These are phyloP conservation scores for Holtermanniella nyarrowii DNA, from an alignment of 768 basidiomycete genomes.

Conservation along the genomic window DNA sequence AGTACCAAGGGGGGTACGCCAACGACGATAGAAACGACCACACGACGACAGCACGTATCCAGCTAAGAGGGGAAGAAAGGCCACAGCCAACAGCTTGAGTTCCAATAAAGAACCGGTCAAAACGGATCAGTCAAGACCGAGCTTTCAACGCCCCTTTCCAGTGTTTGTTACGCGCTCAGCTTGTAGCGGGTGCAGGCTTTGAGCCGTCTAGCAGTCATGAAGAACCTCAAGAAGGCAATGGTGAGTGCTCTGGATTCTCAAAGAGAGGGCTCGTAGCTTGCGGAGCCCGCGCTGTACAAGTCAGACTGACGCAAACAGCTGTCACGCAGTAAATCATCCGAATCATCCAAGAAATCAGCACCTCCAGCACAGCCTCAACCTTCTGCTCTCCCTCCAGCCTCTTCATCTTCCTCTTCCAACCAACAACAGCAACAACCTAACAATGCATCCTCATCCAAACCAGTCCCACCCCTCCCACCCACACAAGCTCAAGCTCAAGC, in stretches of 20 bases:
- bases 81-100: too few relatives aligned
- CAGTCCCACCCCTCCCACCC: not conserved
- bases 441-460: constrained; percentile 3
- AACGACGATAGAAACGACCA: too few relatives aligned
- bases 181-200: too few relatives aligned
- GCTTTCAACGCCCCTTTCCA: too few relatives aligned
- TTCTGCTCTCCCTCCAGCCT: constrained; percentile 4
- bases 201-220: too few relatives aligned
- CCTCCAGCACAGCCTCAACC: constrained; percentile 18
- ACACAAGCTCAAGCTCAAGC: not conserved
- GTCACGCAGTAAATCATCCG: constrained; percentile 24
- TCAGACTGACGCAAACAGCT: constrained; percentile 15
- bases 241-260: constrained; percentile 23
- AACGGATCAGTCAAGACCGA: too few relatives aligned
- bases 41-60: too few relatives aligned
- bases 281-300: not conserved
- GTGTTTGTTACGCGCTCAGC: too few relatives aligned
- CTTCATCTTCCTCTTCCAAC: constrained; percentile 6
- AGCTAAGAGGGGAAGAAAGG: too few relatives aligned
- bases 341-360: constrained; percentile 20
- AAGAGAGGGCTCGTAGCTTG: not conserved
- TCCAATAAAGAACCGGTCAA: too few relatives aligned
- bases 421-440: too few relatives aligned
- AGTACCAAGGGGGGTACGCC: too few relatives aligned
- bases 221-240: constrained; percentile 44